Evolutionary conservation across 768 basidiomycete genomes (phyloP), one percentile per base, ranked within the genome.

Genomic region (Podaxis sp.): DNA sequence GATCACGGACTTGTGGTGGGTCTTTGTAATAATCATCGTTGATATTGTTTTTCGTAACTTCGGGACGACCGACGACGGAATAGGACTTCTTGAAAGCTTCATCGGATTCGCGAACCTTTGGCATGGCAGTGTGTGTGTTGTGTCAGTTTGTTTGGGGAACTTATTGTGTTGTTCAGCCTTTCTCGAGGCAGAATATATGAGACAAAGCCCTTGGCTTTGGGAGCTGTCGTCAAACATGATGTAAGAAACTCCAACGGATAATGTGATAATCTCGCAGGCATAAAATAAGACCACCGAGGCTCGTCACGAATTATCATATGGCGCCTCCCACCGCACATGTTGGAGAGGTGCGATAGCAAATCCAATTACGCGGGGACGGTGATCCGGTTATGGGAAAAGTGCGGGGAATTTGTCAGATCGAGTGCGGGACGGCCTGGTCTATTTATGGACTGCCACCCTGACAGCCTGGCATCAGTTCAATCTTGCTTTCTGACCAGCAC

Each of bases 321-420:
- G 40, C 4, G 44, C n/a, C 10, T 17, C 15, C 1, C 20, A 20
- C 20, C 17, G 44, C 44, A 17, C 20, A 20, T 13, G 15, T 17
- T 17, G 44, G 17, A 17, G 44, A 17, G 44, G n/a, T 20, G 44
- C n/a, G 44, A 46, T 46, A 20, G 44, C n/a, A 20, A 46, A 50
- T 4, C 22, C 11, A 10, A 20, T 10, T 24, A 46, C 55, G n/a
- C 38, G 51, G 37, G 58, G 55, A 46, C 49, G 50, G 56, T 49
- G 36, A 54, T 44, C 71, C 67, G 48, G 17, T 52, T 65, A 59
- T 65, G 71, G 70, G 55, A 46, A 60, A 70, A 71, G 57, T 67
- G 70, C 68, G 73, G 73, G 71, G 69, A 68, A 73, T 71, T 72
- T 73, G 69, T 69, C 67, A 69, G 41, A 44, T 67, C 61, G 58